Percentiles rank a stretch among this genome's conserved stretches.
Conservation (phyloP, 2,329 filamentous ascomycete species). For the Cladorrhinum sp. region DNA sequence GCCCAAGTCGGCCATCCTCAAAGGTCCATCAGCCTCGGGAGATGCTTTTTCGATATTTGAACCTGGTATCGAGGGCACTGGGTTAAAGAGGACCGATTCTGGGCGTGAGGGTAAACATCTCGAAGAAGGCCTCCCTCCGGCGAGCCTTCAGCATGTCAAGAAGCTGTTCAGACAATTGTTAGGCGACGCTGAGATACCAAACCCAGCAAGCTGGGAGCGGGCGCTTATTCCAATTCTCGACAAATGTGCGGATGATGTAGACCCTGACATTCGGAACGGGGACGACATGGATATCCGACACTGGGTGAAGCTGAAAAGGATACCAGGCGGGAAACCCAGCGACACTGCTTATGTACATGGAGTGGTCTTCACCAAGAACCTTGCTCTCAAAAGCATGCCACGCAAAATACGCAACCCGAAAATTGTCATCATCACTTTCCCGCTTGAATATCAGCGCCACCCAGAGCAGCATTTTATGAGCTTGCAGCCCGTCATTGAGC, state of each 20-base stretch:
- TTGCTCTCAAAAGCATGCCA: constrained; percentile 95
- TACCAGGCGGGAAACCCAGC: constrained; percentile 82
- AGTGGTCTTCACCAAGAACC: constrained; percentile 94
- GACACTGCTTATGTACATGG: constrained; percentile 97
- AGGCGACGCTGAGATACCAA: constrained; percentile 70
- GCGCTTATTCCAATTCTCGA: constrained; percentile 87
- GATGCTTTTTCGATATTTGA: constrained; percentile 51
- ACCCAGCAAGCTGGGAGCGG: constrained; percentile 78
- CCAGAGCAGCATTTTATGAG: constrained; percentile 94
- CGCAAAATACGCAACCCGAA: constrained; percentile 77
- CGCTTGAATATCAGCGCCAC: constrained; percentile 92
- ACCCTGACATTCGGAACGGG: constrained; percentile 83
- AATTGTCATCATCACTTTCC: constrained; percentile 89
- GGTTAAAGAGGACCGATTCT: constrained; percentile 74
- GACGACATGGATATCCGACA: constrained; percentile 97
- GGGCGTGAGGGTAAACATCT: constrained; percentile 72
- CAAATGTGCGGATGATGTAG: constrained; percentile 88
- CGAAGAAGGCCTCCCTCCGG: constrained; percentile 79
- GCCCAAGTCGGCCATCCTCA: constrained; percentile 54
- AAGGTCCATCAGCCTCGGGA: constrained; percentile 53
- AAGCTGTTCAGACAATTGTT: constrained; percentile 81
- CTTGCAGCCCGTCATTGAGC: constrained; percentile 90
- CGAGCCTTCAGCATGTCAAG: constrained; percentile 84
- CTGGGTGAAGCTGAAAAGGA: constrained; percentile 96
- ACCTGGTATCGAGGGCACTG: constrained; percentile 39